Evolutionary conservation across 1,139 yeast species (phyloP), one percentile per base, ranked within the genome.

Genomic region (Lodderomyces metapsilosis): DNA sequence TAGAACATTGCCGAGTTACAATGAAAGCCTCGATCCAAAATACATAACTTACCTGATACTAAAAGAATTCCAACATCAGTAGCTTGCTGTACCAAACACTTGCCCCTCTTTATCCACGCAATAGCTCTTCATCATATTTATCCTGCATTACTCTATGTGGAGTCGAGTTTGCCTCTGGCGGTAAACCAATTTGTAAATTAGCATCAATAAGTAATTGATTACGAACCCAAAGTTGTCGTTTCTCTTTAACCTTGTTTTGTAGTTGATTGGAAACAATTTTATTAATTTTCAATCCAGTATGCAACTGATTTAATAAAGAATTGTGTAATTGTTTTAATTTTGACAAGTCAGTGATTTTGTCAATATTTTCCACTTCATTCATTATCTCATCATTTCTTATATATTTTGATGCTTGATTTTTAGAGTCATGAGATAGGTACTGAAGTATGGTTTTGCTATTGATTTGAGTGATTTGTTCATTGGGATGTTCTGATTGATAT

Each of bases 181-280:
- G 74, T 15, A 71, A 57, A 4, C 74, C 73, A 13, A 68, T 47
- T 38, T 58, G 52, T 20, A 75, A 53, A 46, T 79, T 68, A 24
- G 71, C 72, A 53, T 83, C 84, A 34, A 85, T 52, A 18, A 84
- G 56, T 23, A 68, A 51, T 54, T 86, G 91, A 50, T 80, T 84
- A 20, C 71, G 69, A 4, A 71, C 50, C 84, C 87, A 80, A 34
- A 73, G 59, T 37, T 62, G 61, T 39, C 79, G 57, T 45, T 73
- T 72, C 37, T 68, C 64, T 22, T 58, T 51, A 10, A 68, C 61
- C 6, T 71, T 54, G 4, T 52, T 50, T 2, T 62, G 57, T 28
- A 82, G 64, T 44, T 78, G 73, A 4, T 52, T 52, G 11, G 68
- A 67, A 30, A 84, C 68, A 12, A 75, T 51, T 38, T 66, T 58